phyloP scores from a whole-genome alignment of 495 filamentous ascomycete genomes.

The Xylaria nigripes region DNA sequence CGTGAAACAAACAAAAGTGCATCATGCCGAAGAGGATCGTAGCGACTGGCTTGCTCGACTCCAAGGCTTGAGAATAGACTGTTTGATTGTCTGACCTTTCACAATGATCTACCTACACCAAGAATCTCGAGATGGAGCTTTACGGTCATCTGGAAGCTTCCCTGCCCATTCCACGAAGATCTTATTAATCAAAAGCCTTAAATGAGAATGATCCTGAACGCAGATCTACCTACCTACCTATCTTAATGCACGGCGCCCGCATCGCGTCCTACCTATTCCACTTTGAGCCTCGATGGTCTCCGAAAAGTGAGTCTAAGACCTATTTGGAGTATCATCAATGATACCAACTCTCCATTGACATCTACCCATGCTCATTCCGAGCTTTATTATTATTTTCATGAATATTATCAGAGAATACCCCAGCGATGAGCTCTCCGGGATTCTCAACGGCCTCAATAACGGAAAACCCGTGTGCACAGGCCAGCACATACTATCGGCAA shows the following conservation, averaged over 20 bases:
- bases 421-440: constrained; percentile 22
- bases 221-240: not conserved
- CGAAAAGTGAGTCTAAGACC: constrained; percentile 17
- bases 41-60: constrained; percentile 32
- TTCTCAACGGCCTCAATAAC: constrained; percentile 16
- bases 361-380: constrained; percentile 29
- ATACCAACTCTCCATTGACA: constrained; percentile 18
- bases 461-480: constrained; percentile 17
- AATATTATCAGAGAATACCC: constrained; percentile 22
- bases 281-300: not conserved
- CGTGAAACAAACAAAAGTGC: not conserved
- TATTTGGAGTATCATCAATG: constrained; percentile 23
- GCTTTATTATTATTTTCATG: constrained; percentile 29
- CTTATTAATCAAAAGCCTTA: not conserved
- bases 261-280: not conserved
- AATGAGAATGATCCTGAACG: not conserved
- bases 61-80: constrained; percentile 27
- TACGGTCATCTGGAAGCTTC: too few relatives aligned
- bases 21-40: not conserved
- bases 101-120: not conserved
- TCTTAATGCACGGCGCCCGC: not conserved
- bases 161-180: not conserved
- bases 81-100: constrained; percentile 31
- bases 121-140: not conserved
- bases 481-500: constrained; percentile 20